Conservation (phyloP, 176 grass and related monocot genomes). For the Tillandsia fasciculata region DNA sequence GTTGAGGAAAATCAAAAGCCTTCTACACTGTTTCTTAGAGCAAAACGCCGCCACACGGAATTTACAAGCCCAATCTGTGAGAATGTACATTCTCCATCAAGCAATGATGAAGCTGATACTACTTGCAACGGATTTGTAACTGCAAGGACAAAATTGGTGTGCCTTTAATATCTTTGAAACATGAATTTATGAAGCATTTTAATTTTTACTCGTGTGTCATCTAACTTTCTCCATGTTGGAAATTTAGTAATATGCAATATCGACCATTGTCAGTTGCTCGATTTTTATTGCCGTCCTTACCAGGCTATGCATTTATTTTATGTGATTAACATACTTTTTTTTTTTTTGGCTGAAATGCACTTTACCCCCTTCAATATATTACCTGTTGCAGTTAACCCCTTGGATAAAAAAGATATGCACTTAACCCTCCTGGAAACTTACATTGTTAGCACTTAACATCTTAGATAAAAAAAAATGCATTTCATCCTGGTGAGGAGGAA, state of each 20-base stretch:
- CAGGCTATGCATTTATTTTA: no score
- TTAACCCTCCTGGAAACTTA: no score
- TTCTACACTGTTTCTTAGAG: constrained; percentile 25
- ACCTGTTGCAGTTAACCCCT: no score
- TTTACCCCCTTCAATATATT: no score
- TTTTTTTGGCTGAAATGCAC: no score
- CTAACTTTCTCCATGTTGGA: background rate
- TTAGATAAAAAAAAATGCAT: no score
- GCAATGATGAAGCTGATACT: constrained; percentile 61
- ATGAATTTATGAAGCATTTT: background rate
- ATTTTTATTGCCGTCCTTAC: no score
- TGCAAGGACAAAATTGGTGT: constrained; percentile 85
- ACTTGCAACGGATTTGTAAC: constrained; percentile 50
- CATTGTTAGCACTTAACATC: no score
- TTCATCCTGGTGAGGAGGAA: no score
- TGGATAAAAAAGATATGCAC: no score
- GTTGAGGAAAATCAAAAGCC: constrained; percentile 47
- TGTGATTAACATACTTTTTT: no score
- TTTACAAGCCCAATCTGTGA: constrained; percentile 94
- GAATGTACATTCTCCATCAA: constrained; percentile 54
- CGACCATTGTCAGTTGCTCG: no score
- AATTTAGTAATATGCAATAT: background rate
- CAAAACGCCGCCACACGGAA: constrained; percentile 55
- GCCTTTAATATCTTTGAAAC: constrained; percentile 5
- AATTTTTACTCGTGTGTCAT: background rate